Base-by-base conservation (phyloP, 78 protist genomes). In the Dictyostelium citrinum region DNA sequence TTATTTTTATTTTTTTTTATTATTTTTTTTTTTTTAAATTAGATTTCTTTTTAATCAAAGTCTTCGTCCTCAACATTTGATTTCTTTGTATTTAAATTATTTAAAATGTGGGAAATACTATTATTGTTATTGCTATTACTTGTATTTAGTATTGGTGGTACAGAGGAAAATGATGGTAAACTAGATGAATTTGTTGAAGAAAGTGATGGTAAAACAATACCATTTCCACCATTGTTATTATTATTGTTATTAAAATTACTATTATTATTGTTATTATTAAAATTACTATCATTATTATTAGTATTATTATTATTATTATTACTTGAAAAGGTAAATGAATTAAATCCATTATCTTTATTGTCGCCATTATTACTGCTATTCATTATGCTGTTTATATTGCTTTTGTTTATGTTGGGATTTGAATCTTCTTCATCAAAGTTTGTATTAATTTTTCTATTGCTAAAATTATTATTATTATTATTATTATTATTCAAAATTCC, bases 41-140 rank as follows among this genome's bases (percentile, higher is more conserved):
- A 22, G 20, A 20, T 72, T 45, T 24, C 43, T 9, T 37, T 33
- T 78, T 78, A 41, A 49, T 78, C 83, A 78, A 78, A 78, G 16
- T 78, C 67, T 14, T 78, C 83, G 33, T 78, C 83, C 20, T 70
- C 77, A 27, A 35, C 83, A 16, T 46, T 46, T 49, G 35, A 22
- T 17, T 41, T 46, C 29, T 22, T 78, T 24, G 83, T 49, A 78
- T 33, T 49, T 78, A 22, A 49, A 29, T 22, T 22, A 29, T 78
- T 78, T 78, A 78, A 49, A 78, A 78, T 22, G 27, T 78, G 83
- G 14, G 68, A 49, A 78, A 49, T 78, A 78, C 83, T 78, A 49
- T 24, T 29, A 49, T 29, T 43, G 61, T 6, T 45, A 45, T n/a
- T 78, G 31, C 8, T 78, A 70, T 70, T 70, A 39, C n/a, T 39